Percentiles rank a stretch among this genome's conserved stretches.
Evolutionary conservation across 768 basidiomycete species (phyloP).

Genomic region (Lactarius sp.): DNA sequence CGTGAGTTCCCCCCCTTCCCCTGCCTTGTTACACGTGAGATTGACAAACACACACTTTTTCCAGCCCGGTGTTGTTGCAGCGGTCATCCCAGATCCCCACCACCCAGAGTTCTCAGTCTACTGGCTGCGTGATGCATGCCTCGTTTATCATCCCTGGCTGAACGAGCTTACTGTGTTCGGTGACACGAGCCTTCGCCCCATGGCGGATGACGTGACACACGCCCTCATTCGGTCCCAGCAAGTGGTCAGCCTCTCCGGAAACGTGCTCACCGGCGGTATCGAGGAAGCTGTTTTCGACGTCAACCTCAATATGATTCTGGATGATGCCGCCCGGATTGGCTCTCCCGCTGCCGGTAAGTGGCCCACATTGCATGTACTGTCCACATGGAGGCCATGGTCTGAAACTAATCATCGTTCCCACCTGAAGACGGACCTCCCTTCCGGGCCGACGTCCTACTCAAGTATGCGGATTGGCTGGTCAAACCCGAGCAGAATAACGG

Average conservation of each 20-base stretch:
- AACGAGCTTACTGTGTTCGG: constrained; percentile 15
- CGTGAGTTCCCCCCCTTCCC: background rate
- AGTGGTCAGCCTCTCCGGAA: constrained; percentile 14
- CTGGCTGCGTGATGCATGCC: constrained; percentile 16
- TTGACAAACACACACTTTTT: background rate
- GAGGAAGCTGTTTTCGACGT: constrained; percentile 15
- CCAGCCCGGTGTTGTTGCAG: constrained; percentile 10
- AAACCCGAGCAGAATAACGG: constrained; percentile 20
- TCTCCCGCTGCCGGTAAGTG: constrained; percentile 19
- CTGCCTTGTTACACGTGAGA: background rate
- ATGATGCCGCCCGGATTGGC: constrained; percentile 1
- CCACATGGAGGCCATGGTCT: background rate
- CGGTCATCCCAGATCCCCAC: constrained; percentile 9
- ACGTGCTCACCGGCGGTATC: constrained; percentile 16
- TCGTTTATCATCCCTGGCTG: constrained; percentile 16
- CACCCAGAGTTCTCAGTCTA: constrained; percentile 19
- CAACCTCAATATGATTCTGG: constrained; percentile 9
- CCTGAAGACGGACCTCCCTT: constrained; percentile 11
- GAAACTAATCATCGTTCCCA: background rate
- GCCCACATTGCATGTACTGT: background rate
- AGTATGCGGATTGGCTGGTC: constrained; percentile 10
- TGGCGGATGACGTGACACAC: constrained; percentile 13
- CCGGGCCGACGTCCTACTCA: constrained; percentile 13
- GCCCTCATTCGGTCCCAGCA: constrained; percentile 17
- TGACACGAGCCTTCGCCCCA: constrained; percentile 13